Percentiles rank a stretch among this genome's conserved stretches.
These are phyloP conservation scores for Ustilago trichophora DNA, from an alignment of 1,284 basidiomycete genomes.

Conservation along the genomic window DNA sequence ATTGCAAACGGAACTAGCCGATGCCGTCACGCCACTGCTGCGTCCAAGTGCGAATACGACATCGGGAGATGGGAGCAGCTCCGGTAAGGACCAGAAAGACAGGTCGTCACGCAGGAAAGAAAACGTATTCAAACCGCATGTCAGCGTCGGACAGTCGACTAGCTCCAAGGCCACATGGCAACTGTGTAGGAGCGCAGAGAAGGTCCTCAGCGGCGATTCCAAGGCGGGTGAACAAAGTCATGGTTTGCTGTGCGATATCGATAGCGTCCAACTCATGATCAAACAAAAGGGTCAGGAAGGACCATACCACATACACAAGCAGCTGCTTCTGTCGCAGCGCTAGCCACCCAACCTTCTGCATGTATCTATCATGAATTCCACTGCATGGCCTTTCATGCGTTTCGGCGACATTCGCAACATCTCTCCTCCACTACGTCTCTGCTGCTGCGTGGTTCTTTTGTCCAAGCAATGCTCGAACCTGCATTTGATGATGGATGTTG, in stretches of 20 bases:
- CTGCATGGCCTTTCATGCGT: too few relatives aligned
- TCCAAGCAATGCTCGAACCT: too few relatives aligned
- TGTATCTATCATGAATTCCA: too few relatives aligned
- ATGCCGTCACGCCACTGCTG: not conserved
- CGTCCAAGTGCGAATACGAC: too few relatives aligned
- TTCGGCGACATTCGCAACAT: too few relatives aligned
- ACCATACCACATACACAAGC: slow-evolving; percentile 3
- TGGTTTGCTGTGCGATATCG: slow-evolving; percentile 13
- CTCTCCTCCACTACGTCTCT: too few relatives aligned
- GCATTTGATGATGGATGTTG: too few relatives aligned
- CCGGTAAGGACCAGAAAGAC: not conserved
- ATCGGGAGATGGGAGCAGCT: too few relatives aligned
- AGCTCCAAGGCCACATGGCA: slow-evolving; percentile 5
- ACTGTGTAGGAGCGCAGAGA: slow-evolving; percentile 4
- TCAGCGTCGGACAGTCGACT: slow-evolving; percentile 17
- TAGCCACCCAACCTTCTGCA: too few relatives aligned
- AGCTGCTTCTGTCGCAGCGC: slow-evolving; percentile 2
- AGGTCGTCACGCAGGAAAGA: not conserved
- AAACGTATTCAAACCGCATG: slow-evolving; percentile 19
- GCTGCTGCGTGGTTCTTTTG: too few relatives aligned
- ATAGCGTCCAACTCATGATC: slow-evolving; percentile 18
- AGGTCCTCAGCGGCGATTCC: not conserved
- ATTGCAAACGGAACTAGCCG: slow-evolving; percentile 1
- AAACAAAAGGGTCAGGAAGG: slow-evolving; percentile 12
- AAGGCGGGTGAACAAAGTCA: not conserved